Evolutionary conservation across 164 flowering plant genomes (phyloP).

Genomic region (Protea cynaroides): DNA sequence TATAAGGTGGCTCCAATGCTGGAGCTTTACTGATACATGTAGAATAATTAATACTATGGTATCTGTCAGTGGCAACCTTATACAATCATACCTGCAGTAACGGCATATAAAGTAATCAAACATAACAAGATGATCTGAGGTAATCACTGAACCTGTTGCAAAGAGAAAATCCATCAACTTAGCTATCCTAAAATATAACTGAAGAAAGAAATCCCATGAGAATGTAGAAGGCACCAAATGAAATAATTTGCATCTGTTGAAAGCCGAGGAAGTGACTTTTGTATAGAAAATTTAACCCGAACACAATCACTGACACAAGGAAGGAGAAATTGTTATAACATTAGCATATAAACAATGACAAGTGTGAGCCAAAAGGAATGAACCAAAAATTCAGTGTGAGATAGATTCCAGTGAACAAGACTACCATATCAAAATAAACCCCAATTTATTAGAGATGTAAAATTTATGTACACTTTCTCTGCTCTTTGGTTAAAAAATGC

Average conservation of each 20-base stretch:
- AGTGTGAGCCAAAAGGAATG: too few relatives aligned
- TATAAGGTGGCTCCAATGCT: background rate
- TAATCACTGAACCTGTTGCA: background rate
- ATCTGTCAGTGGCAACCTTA: background rate
- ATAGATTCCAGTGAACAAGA: too few relatives aligned
- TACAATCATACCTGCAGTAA: background rate
- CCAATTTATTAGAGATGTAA: constrained; percentile 33
- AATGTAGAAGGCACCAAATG: background rate
- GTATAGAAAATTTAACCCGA: background rate
- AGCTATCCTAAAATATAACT: background rate
- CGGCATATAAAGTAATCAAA: background rate
- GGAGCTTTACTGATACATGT: background rate
- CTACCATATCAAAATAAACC: constrained; percentile 4
- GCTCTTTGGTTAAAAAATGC: constrained; percentile 43
- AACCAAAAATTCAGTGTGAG: too few relatives aligned
- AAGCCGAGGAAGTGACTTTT: background rate
- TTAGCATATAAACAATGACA: background rate
- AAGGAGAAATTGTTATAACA: background rate
- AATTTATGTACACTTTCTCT: constrained; percentile 52
- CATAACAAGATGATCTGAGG: background rate
- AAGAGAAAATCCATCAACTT: background rate
- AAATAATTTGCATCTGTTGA: background rate
- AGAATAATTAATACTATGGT: background rate
- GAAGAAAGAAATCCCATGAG: background rate
- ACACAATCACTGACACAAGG: background rate